phyloP scores from a whole-genome alignment of 2,329 filamentous ascomycete species.

The Corynespora cassiicola region DNA sequence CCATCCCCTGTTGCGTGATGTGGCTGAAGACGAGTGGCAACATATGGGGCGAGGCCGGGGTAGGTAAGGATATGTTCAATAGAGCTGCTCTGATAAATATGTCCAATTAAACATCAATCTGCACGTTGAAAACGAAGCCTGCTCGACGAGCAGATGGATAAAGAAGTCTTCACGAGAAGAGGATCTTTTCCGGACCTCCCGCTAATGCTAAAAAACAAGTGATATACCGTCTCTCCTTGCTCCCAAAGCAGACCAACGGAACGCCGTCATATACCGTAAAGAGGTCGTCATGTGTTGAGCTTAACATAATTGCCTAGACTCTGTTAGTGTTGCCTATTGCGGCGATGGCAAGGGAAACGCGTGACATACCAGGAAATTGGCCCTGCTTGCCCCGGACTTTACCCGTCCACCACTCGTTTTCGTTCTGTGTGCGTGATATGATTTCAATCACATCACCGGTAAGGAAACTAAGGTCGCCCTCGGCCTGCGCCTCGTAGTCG shows the following conservation, averaged over 20 bases:
- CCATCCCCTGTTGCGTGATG: neutral
- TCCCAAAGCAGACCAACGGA: neutral
- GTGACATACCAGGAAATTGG: conserved; percentile 90
- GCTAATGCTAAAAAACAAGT: no score
- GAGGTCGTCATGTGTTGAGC: conserved; percentile 38
- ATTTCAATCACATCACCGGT: conserved; percentile 93
- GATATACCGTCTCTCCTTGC: no score
- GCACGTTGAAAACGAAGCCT: neutral
- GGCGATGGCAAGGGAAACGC: conserved; percentile 14
- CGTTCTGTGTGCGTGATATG: conserved; percentile 78
- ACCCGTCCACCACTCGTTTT: conserved; percentile 98
- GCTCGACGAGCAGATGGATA: no score
- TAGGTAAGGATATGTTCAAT: no score
- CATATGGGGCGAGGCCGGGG: no score
- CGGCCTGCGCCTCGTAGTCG: conserved; percentile 94
- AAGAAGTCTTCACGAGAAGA: no score
- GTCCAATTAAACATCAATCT: neutral
- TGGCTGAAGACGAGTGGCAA: no score
- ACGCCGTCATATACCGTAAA: no score
- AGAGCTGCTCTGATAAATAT: no score
- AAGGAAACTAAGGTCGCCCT: conserved; percentile 89
- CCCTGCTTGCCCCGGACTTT: conserved; percentile 80
- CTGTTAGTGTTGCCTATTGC: conserved; percentile 32
- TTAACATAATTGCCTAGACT: conserved; percentile 50
- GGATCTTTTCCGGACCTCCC: no score